phyloP scores from a whole-genome alignment of 179 eudicot species.

The Monotropa hypopitys region DNA sequence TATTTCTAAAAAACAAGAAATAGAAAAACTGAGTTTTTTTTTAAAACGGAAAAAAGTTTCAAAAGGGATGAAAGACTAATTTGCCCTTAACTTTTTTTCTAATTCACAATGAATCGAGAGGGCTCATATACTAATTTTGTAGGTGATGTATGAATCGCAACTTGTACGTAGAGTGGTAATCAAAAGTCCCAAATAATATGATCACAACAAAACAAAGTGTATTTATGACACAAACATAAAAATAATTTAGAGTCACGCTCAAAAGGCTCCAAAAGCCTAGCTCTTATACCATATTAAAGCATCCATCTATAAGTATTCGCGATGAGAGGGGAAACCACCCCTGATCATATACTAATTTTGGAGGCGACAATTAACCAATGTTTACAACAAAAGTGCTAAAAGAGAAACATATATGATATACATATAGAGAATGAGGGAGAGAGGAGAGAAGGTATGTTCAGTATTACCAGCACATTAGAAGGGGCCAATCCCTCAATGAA shows the following conservation, averaged over 20 bases:
- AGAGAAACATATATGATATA: neutral
- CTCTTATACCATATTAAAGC: neutral
- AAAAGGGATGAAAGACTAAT: too few relatives aligned
- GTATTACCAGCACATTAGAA: slow-evolving; percentile 86
- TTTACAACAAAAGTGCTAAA: neutral
- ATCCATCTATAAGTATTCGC: neutral
- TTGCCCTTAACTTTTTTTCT: too few relatives aligned
- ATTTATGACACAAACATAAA: neutral
- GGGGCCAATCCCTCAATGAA: slow-evolving; percentile 93
- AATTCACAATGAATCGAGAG: neutral
- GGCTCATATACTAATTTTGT: neutral
- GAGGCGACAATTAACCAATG: neutral
- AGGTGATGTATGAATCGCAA: neutral
- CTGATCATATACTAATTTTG: neutral
- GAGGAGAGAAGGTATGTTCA: neutral
- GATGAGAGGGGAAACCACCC: neutral
- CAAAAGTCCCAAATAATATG: neutral
- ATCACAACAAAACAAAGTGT: neutral
- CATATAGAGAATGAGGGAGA: neutral
- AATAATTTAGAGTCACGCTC: neutral
- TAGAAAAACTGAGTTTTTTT: too few relatives aligned
- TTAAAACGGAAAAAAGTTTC: too few relatives aligned
- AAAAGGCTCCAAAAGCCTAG: neutral
- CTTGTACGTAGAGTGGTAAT: neutral
- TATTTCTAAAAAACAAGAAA: too few relatives aligned